phyloP scores from a whole-genome alignment of 441 rosid species.

The Viola pubescens region DNA sequence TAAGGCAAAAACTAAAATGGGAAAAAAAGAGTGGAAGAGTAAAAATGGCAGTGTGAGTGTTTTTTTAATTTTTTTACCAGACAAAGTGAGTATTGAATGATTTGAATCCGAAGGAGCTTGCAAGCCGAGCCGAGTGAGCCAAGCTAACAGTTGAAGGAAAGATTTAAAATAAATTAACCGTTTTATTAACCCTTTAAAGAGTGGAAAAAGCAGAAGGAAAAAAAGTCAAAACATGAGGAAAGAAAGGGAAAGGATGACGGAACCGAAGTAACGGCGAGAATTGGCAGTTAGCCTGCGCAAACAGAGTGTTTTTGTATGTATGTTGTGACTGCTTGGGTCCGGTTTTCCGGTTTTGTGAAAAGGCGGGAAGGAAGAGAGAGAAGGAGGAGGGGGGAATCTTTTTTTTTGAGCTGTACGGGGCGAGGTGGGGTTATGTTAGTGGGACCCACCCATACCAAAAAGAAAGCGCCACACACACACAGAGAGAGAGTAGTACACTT shows the following conservation, averaged over 20 bases:
- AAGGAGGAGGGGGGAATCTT: constrained; percentile 24
- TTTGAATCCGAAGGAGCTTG: too few species aligned
- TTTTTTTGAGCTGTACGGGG: constrained; percentile 16
- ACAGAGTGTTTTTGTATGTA: background rate
- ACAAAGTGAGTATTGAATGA: too few species aligned
- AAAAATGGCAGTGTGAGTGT: too few species aligned
- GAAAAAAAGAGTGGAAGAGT: background rate
- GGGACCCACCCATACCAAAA: constrained; percentile 20
- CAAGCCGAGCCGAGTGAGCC: constrained; percentile 13
- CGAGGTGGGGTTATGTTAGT: background rate
- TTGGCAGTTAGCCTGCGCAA: constrained; percentile 24
- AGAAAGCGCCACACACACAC: background rate
- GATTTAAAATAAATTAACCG: too few species aligned
- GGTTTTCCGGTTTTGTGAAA: background rate
- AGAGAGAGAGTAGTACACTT: too few species aligned
- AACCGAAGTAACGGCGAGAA: constrained; percentile 29
- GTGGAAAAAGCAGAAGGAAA: background rate
- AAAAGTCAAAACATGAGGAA: background rate
- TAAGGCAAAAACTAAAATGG: background rate
- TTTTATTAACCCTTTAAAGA: background rate
- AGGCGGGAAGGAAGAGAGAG: background rate
- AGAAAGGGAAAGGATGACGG: constrained; percentile 15
- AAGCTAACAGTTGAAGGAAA: background rate
- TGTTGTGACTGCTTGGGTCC: background rate
- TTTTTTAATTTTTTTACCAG: too few species aligned